phyloP scores from a whole-genome alignment of 192 early-diverging fungal species.

The Helicostylum pulchrum region DNA sequence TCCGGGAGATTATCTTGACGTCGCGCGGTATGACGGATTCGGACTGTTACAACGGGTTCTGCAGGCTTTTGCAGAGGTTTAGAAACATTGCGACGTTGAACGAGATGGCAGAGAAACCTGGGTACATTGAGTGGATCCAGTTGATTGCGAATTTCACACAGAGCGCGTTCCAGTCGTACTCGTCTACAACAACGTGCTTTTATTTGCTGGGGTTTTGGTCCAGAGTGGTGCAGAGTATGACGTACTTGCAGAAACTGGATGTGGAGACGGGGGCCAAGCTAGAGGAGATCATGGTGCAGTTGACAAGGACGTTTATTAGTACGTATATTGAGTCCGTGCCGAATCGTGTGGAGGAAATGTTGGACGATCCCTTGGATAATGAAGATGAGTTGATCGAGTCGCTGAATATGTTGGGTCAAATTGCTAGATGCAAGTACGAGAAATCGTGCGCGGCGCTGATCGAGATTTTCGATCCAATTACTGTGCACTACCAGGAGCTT shows the following conservation, averaged over 20 bases:
- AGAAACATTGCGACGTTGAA: conserved; percentile 73
- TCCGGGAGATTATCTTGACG: conserved; percentile 58
- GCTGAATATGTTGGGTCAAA: conserved; percentile 65
- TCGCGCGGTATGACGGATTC: conserved; percentile 62
- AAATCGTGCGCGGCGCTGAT: conserved; percentile 49
- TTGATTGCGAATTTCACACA: conserved; percentile 60
- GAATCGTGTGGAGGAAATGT: conserved; percentile 45
- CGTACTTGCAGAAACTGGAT: conserved; percentile 43
- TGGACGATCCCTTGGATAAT: conserved; percentile 61
- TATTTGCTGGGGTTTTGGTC: conserved; percentile 87
- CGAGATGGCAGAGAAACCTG: conserved; percentile 70
- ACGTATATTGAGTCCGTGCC: conserved; percentile 53
- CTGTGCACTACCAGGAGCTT: conserved; percentile 53
- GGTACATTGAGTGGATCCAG: conserved; percentile 65
- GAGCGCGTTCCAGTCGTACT: conserved; percentile 56
- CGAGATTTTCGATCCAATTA: conserved; percentile 55
- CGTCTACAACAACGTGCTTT: conserved; percentile 63
- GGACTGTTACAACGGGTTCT: conserved; percentile 81
- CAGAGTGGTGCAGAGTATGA: conserved; percentile 62
- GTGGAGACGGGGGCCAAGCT: conserved; percentile 39
- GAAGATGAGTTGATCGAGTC: conserved; percentile 67
- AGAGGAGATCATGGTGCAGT: conserved; percentile 44
- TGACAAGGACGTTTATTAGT: conserved; percentile 47
- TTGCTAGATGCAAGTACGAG: conserved; percentile 69
- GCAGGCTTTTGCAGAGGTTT: conserved; percentile 77